These are phyloP conservation scores for Tylopilus rubrobrunneus DNA, from an alignment of 768 basidiomycete species.

Conservation along the genomic window DNA sequence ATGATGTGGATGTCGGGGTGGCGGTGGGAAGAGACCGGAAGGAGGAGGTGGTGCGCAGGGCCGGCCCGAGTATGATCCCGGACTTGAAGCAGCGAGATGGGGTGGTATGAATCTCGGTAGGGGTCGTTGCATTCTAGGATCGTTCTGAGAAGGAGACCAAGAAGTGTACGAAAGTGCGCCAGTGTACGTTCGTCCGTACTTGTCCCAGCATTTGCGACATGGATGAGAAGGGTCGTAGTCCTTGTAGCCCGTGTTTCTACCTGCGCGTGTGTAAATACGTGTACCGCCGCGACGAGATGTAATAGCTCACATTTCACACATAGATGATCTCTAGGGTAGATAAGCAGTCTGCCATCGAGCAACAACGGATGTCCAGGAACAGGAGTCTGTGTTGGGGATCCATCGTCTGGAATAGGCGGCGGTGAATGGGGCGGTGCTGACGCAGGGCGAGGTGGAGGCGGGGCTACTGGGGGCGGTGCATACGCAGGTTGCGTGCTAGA, in stretches of 20 bases:
- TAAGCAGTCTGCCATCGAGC: constrained; percentile 54
- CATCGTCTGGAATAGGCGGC: constrained; percentile 40
- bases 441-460: constrained; percentile 5
- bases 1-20: constrained; percentile 11
- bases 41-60: neutral
- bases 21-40: neutral
- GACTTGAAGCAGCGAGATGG: constrained; percentile 8
- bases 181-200: constrained; percentile 56
- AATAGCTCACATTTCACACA: constrained; percentile 63
- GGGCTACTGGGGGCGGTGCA: constrained; percentile 10
- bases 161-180: constrained; percentile 57
- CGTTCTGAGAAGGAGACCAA: constrained; percentile 28
- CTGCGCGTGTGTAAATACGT: constrained; percentile 33
- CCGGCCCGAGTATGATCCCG: neutral
- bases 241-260: constrained; percentile 74
- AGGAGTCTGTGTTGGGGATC: constrained; percentile 60
- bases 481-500: constrained; percentile 2
- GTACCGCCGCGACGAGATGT: no score
- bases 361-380: constrained; percentile 67
- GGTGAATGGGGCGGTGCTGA: constrained; percentile 16
- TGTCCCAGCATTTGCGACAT: constrained; percentile 73
- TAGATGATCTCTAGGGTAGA: constrained; percentile 61
- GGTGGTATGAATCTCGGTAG: constrained; percentile 25
- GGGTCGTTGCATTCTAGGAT: constrained; percentile 28
- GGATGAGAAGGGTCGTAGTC: constrained; percentile 60